Evolutionary conservation across 768 basidiomycete species (phyloP).

Genomic region (Mycena olivaceomarginata): DNA sequence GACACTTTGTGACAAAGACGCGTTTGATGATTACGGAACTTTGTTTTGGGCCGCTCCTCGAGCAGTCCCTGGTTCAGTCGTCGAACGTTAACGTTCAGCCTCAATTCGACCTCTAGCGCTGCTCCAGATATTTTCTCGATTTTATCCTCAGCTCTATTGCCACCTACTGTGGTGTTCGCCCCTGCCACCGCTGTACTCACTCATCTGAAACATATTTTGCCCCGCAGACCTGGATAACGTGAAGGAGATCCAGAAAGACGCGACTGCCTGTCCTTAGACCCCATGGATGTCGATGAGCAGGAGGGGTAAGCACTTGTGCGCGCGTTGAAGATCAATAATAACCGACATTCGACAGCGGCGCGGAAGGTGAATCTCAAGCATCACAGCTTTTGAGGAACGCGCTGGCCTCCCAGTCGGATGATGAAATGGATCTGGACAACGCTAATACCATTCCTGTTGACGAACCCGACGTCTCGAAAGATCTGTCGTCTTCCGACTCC

Average conservation of each 20-base stretch:
- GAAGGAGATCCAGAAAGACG: conserved; percentile 9
- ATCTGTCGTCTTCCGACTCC: conserved; percentile 64
- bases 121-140: not conserved
- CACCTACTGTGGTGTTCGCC: not conserved
- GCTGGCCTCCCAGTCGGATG: conserved; percentile 53
- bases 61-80: not conserved
- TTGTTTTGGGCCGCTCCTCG: not conserved
- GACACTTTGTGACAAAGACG: not conserved
- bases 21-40: not conserved
- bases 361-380: conserved; percentile 69
- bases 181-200: not conserved
- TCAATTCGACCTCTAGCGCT: not conserved
- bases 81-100: not conserved
- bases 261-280: conserved; percentile 9
- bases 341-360: conserved; percentile 58
- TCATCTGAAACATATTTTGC: conserved; percentile 4
- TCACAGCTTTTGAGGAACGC: conserved; percentile 72
- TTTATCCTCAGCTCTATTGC: conserved; percentile 1
- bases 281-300: conserved; percentile 32
- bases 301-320: conserved; percentile 27
- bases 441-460: conserved; percentile 39
- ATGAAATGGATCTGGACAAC: conserved; percentile 37
- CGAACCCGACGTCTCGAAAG: conserved; percentile 52
- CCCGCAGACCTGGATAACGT: not conserved
- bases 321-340: conserved; percentile 24